Conservation (phyloP, 2,329 filamentous ascomycete species). For the Epichloe sylvatica region DNA sequence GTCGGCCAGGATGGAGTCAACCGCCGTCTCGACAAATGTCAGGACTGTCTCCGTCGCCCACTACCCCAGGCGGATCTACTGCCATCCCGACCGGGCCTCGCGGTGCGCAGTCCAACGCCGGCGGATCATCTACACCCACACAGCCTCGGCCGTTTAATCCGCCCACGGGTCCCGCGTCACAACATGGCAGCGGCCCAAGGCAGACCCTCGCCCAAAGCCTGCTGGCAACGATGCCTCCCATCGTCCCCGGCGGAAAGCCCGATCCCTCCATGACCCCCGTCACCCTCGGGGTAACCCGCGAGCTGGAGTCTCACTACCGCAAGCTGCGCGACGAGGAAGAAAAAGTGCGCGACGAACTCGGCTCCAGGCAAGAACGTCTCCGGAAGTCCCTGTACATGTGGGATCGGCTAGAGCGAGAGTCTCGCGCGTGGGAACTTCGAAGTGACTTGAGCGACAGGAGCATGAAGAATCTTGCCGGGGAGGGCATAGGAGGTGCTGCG, state of each 20-base stretch:
- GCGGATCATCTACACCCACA: constrained; percentile 25
- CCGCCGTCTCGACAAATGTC: constrained; percentile 19
- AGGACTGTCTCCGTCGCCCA: constrained; percentile 24
- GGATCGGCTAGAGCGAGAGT: constrained; percentile 41
- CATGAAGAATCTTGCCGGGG: constrained; percentile 42
- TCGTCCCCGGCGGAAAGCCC: constrained; percentile 41
- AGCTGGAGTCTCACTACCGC: constrained; percentile 39
- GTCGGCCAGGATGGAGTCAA: constrained; percentile 32
- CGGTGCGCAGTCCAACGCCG: constrained; percentile 17
- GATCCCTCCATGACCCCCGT: constrained; percentile 33
- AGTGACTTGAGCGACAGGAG: constrained; percentile 43
- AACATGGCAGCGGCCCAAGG: constrained; percentile 22
- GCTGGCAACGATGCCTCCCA: constrained; percentile 34
- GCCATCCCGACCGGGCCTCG: constrained; percentile 37
- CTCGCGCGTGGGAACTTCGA: constrained; percentile 38
- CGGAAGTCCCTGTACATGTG: constrained; percentile 38
- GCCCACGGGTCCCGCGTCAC: constrained; percentile 39
- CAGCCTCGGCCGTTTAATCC: constrained; percentile 39
- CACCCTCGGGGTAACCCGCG: constrained; percentile 34
- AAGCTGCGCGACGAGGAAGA: constrained; percentile 46
- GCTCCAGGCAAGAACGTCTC: constrained; percentile 39
- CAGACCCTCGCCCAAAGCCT: constrained; percentile 39
- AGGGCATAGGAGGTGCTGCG: constrained; percentile 39
- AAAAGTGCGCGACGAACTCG: constrained; percentile 38
- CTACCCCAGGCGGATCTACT: constrained; percentile 25